Conservation (phyloP, 2,329 filamentous ascomycete species). For the Capronia coronata region DNA sequence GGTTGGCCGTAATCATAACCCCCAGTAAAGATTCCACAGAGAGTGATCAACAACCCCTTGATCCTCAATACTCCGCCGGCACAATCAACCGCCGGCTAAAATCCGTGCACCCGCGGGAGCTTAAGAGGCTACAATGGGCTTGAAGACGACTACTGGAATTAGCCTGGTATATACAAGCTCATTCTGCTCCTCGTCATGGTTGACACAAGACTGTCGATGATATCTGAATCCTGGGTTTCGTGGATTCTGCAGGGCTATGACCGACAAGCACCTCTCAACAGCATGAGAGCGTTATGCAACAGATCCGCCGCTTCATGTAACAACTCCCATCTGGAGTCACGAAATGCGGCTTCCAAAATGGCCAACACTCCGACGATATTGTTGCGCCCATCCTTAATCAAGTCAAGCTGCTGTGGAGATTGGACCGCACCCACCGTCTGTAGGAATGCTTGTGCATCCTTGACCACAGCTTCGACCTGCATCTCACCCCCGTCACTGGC, state of each 20-base stretch:
- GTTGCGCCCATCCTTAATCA: conserved; percentile 64
- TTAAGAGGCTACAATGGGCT: no score
- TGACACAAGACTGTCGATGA: no score
- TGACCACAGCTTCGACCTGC: conserved; percentile 54
- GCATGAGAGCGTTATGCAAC: conserved; percentile 66
- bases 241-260: neutral
- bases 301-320: conserved; percentile 78
- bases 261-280: conserved; percentile 20
- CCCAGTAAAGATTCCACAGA: no score
- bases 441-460: conserved; percentile 74
- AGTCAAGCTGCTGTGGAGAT: conserved; percentile 69
- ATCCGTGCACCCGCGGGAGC: no score
- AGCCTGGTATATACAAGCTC: no score
- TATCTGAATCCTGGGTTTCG: no score
- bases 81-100: no score
- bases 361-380: conserved; percentile 73
- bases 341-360: conserved; percentile 72
- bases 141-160: no score
- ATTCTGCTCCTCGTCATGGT: no score
- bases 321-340: conserved; percentile 80
- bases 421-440: conserved; percentile 63
- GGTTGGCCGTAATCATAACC: no score
- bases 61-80: no score
- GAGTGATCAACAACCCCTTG: no score
- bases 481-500: conserved; percentile 17